Percentiles rank a stretch among this genome's conserved stretches.
Conservation (phyloP, 164 flowering plant species). For the Aristolochia contorta region DNA sequence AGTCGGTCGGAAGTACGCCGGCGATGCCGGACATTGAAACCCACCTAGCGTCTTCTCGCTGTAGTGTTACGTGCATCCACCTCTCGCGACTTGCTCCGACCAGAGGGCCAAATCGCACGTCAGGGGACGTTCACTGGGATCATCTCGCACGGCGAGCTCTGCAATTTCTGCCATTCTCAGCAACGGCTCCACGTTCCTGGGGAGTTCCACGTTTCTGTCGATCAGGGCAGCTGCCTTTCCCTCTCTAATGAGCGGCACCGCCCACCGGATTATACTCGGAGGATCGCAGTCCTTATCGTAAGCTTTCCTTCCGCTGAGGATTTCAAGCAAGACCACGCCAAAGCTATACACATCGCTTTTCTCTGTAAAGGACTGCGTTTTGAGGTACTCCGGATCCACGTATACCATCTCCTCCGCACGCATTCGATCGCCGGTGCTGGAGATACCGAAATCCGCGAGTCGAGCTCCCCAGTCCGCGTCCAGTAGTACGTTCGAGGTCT, state of each 20-base stretch:
- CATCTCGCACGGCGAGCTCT: slow-evolving; percentile 53
- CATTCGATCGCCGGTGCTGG: slow-evolving; percentile 36
- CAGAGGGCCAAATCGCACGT: slow-evolving; percentile 49
- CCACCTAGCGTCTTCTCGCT: too few species aligned
- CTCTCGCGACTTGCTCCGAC: slow-evolving; percentile 57
- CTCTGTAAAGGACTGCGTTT: slow-evolving; percentile 7
- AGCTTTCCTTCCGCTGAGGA: slow-evolving; percentile 78
- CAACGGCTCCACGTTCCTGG: slow-evolving; percentile 75
- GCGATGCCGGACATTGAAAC: neutral
- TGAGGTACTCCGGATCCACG: slow-evolving; percentile 6
- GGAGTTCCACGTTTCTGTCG: slow-evolving; percentile 56
- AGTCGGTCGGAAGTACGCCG: too few species aligned
- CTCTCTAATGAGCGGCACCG: slow-evolving; percentile 57
- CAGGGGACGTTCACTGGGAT: slow-evolving; percentile 46
- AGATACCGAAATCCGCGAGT: slow-evolving; percentile 63
- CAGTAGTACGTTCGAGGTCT: slow-evolving; percentile 50
- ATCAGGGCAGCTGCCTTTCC: slow-evolving; percentile 69
- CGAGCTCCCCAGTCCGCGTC: slow-evolving; percentile 44
- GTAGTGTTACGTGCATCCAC: slow-evolving; percentile 40
- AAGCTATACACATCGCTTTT: slow-evolving; percentile 56
- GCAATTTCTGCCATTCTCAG: slow-evolving; percentile 75
- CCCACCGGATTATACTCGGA: slow-evolving; percentile 66
- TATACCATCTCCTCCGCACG: slow-evolving; percentile 18
- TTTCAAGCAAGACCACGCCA: slow-evolving; percentile 72
- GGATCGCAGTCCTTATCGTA: slow-evolving; percentile 58